These are phyloP conservation scores for Knufia fluminis DNA, from an alignment of 2,329 filamentous ascomycete genomes.

Conservation along the genomic window DNA sequence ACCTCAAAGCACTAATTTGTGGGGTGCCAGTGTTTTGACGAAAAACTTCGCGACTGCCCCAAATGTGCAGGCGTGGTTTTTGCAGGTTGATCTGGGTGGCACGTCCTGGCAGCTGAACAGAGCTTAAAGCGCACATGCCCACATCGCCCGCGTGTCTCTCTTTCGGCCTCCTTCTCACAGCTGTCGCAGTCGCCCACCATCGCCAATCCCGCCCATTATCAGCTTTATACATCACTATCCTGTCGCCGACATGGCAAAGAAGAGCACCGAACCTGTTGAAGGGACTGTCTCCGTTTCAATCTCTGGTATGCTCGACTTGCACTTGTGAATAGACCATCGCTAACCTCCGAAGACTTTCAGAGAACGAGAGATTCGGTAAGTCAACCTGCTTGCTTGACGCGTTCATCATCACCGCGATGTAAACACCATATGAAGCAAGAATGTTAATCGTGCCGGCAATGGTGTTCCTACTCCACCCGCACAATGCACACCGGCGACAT, in stretches of 20 bases:
- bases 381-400: not conserved
- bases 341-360: conserved; percentile 50
- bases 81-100: conserved; percentile 7
- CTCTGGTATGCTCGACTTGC: conserved; percentile 31
- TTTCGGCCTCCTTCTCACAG: conserved; percentile 1
- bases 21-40: not conserved
- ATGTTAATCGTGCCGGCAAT: not conserved
- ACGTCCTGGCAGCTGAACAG: not conserved
- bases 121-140: conserved; percentile 10
- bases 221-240: not conserved
- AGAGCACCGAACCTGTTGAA: conserved; percentile 24
- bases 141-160: not conserved
- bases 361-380: conserved; percentile 72
- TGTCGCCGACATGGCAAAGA: conserved; percentile 19
- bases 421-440: not conserved
- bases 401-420: not conserved
- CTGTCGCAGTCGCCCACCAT: not conserved
- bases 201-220: not conserved
- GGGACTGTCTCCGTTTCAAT: conserved; percentile 40
- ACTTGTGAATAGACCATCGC: too few relatives aligned
- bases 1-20: not conserved
- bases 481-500: not conserved
- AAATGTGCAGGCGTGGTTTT: not conserved
- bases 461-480: not conserved
- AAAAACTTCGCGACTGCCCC: not conserved